Percentiles rank a stretch among this genome's conserved stretches.
These are phyloP conservation scores for Ceratobasidium sp. DNA, from an alignment of 1,284 basidiomycete genomes.

Conservation along the genomic window DNA sequence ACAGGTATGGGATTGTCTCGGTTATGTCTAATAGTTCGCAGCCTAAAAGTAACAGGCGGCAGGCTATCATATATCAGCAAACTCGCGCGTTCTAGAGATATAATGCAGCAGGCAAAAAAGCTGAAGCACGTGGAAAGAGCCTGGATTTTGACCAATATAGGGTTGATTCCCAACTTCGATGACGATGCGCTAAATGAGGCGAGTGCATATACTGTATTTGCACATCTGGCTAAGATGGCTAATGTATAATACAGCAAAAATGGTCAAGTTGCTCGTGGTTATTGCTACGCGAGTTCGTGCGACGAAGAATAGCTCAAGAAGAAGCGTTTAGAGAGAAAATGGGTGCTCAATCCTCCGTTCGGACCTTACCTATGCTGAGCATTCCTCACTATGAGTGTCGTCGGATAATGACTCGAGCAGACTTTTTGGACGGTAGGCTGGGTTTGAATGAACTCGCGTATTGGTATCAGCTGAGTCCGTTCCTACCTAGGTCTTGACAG, in stretches of 20 bases:
- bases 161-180: constrained; percentile 67
- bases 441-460: no score
- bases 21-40: background rate
- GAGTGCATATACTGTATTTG: no score
- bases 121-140: constrained; percentile 77
- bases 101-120: constrained; percentile 65
- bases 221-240: no score
- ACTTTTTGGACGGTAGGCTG: constrained; percentile 83
- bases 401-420: constrained; percentile 82
- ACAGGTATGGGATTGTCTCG: constrained; percentile 48
- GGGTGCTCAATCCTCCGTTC: constrained; percentile 45
- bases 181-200: constrained; percentile 87
- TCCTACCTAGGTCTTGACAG: constrained; percentile 72
- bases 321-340: constrained; percentile 54
- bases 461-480: constrained; percentile 6
- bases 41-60: constrained; percentile 63
- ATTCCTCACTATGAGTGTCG: constrained; percentile 71
- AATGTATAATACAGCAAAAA: no score
- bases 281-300: constrained; percentile 72
- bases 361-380: constrained; percentile 61
- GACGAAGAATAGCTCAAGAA: constrained; percentile 60
- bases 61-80: constrained; percentile 75
- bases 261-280: constrained; percentile 83
- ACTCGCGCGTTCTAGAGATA: constrained; percentile 64
- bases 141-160: constrained; percentile 77